These are phyloP conservation scores for Sechiopsis laciniata DNA, from an alignment of 306 rosid species.

Conservation along the genomic window DNA sequence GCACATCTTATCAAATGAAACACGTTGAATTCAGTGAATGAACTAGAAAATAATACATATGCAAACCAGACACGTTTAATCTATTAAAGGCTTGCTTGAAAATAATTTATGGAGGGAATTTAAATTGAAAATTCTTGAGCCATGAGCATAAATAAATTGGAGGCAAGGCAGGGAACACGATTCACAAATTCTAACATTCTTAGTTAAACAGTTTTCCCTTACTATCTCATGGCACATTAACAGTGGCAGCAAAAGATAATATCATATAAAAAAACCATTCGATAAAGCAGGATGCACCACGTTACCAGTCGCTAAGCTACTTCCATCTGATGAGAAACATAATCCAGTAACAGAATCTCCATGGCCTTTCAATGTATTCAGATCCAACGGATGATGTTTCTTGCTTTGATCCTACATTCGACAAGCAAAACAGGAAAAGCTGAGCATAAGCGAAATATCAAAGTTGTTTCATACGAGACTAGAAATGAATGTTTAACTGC, in stretches of 20 bases:
- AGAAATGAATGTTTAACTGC: neutral
- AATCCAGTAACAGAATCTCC: conserved; percentile 83
- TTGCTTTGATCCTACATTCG: conserved; percentile 70
- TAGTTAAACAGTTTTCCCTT: neutral
- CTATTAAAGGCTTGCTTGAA: neutral
- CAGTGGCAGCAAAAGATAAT: neutral
- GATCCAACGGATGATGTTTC: conserved; percentile 90
- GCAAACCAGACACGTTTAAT: neutral
- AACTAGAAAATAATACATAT: neutral
- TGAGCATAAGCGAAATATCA: neutral
- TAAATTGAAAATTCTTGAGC: conserved; percentile 13
- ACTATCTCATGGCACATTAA: neutral
- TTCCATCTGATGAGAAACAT: conserved; percentile 72
- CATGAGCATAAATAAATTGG: neutral
- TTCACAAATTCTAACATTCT: neutral
- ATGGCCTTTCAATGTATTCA: conserved; percentile 96
- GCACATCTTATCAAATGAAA: neutral
- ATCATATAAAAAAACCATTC: neutral
- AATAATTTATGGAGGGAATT: neutral
- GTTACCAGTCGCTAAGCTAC: conserved; percentile 73
- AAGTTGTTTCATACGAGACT: neutral
- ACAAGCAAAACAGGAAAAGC: conserved; percentile 22
- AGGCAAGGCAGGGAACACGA: conserved; percentile 8
- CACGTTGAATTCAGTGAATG: neutral
- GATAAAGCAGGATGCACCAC: conserved; percentile 8